Base-by-base conservation (phyloP, 129 eudicot species). In the Tagetes patula region DNA sequence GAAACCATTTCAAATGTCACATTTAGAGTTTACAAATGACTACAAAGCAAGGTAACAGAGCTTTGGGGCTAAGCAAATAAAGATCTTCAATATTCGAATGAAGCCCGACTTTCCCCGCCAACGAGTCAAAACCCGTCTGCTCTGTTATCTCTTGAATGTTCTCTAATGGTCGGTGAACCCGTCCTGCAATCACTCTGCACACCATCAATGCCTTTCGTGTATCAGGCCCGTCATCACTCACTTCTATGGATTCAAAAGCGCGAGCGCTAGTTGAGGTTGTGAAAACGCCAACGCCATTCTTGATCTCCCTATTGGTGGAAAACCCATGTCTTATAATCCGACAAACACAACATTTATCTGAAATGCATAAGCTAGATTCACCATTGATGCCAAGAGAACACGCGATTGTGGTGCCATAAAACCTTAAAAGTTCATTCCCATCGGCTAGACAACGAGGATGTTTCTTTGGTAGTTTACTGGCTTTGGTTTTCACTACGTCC, bases 381-480 rank as follows among this genome's bases (percentile, higher is more conserved):
- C 96, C 99, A 34, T 86, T 87, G 54, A 88, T 65, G 61, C 99
- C 99, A 33, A 94, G 84, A 53, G 93, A 84, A 77, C 99, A 94
- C 0, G 96, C 83, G 20, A 94, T 75, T 11, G 93, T 90, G 20
- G 99, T 88, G 42, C 99, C 99, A 41, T 86, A 82, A 80, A 94
- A 94, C 77, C 99, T 82, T 37, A 94, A 73, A 43, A 94, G 97
- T 65, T 94, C 99, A 72, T 94, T 94, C 3, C 99, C 99, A 62
- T 94, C 99, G 1, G 99, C 99, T 32, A 94, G 63, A 77, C 99
- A 94, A 1, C 99, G 93, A 72, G 99, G 96, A 76, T 94, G 99
- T 65, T 94, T 94, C 75, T 94, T 94, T 0, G 89, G 87, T 67
- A 94, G 94, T 69, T 86, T 94, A 83, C 99, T 86, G 1, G 99